Evolutionary conservation across 768 basidiomycete genomes (phyloP).

Genomic region (Pseudohyphozyma bogoriensis): DNA sequence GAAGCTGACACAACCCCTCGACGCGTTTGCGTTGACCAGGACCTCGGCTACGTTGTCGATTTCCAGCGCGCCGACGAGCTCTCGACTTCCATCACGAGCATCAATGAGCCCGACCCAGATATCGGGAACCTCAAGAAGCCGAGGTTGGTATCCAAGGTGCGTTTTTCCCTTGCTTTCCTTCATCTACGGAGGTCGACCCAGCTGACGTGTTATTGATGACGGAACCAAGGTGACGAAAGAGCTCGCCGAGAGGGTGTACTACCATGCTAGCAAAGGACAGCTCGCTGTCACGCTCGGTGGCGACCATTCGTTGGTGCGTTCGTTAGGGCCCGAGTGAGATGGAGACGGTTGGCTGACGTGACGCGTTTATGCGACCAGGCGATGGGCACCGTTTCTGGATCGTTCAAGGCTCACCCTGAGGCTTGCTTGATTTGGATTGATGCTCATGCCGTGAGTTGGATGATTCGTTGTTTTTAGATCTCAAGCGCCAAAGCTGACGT

Average conservation of each 20-base stretch:
- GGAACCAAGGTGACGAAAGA: slow-evolving; percentile 52
- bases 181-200: neutral
- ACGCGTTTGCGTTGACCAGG: neutral
- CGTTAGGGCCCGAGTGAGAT: too few species aligned
- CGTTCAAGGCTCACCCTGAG: slow-evolving; percentile 49
- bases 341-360: neutral
- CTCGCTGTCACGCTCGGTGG: slow-evolving; percentile 88
- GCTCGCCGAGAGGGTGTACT: slow-evolving; percentile 65
- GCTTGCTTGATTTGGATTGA: slow-evolving; percentile 89
- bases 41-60: slow-evolving; percentile 74
- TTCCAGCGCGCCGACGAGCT: slow-evolving; percentile 54
- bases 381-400: slow-evolving; percentile 90
- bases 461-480: too few species aligned
- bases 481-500: neutral
- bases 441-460: slow-evolving; percentile 46
- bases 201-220: neutral
- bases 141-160: slow-evolving; percentile 57
- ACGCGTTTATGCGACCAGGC: slow-evolving; percentile 43
- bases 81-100: slow-evolving; percentile 16
- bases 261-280: slow-evolving; percentile 63
- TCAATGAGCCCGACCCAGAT: slow-evolving; percentile 56
- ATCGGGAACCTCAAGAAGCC: slow-evolving; percentile 88
- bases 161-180: neutral
- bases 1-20: neutral
- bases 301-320: slow-evolving; percentile 77